Evolutionary conservation across 345 rosid species (phyloP), one percentile per base, ranked within the genome.

Genomic region (Dipteronia dyeriana): DNA sequence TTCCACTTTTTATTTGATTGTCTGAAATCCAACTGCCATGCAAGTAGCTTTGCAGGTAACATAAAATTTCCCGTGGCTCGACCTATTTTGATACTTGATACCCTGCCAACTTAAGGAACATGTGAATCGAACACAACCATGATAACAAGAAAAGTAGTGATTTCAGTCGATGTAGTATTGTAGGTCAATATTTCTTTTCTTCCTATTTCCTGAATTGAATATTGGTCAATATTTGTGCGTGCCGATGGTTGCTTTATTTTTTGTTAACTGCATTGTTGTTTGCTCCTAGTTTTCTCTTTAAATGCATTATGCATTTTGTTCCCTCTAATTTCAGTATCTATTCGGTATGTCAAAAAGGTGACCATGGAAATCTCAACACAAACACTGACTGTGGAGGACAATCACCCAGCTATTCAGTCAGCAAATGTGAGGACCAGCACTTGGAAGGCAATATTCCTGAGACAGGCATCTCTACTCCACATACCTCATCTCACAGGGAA

Each of bases 341-440:
- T 54, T 45, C 9, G 1, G 65, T 41, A 11, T 29, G 8, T 39
- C 2, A 76, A 74, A 66, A 77, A 49, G 31, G 49, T 65, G 12
- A 68, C 41, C 34, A 26, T 51, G 67, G 79, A 79, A 68, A 19
- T 64, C 43, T 49, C 80, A 9, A 64, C 9, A 7, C 38, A 31
- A 13, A 76, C 54, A 62, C 9, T 62, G 39, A 77, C 61, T 2
- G 9, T 3, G 62, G 59, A 71, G 78, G 63, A 53, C 70, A 71
- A 79, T 34, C 49, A 71, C 66, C 70, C 78, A 59, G 68, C 66
- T 45, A 45, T 74, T 20, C 62, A 60, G 66, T 23, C 82, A 59
- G 43, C 70, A 65, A 81, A 81, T 29, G 43, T 65, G 17, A 83
- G 25, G 61, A 68, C 13, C 23, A 45, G 23, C 3, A 17, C 9